phyloP scores from a whole-genome alignment of 257 asterid species.

The Solanum corneliomulleri region DNA sequence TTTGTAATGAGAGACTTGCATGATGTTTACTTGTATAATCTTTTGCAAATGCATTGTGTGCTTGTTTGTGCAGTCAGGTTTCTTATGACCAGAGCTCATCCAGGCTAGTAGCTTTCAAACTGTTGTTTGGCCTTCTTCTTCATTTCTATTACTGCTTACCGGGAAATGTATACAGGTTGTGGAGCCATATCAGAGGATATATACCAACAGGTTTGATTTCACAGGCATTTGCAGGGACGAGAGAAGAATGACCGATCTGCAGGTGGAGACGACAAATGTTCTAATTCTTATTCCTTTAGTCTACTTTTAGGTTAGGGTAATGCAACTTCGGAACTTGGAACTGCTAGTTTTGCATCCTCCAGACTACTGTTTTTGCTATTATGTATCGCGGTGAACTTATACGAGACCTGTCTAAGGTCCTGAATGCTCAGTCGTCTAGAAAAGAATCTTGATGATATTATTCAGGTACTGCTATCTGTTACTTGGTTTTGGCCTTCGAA shows the following conservation, averaged over 20 bases:
- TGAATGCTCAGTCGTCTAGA: background rate
- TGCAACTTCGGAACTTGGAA: background rate
- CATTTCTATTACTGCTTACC: constrained; percentile 16
- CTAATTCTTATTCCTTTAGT: background rate
- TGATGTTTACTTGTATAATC: background rate
- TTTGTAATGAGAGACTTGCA: background rate
- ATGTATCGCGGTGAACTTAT: background rate
- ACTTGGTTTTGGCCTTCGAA: background rate
- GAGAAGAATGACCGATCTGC: background rate
- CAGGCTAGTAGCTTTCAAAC: constrained; percentile 38
- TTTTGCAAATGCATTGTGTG: constrained; percentile 19
- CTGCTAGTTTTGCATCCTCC: background rate
- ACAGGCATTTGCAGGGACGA: constrained; percentile 27
- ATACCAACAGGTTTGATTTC: constrained; percentile 13
- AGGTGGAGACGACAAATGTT: background rate
- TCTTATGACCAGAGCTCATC: constrained; percentile 35
- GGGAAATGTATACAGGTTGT: constrained; percentile 74
- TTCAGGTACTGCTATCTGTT: background rate
- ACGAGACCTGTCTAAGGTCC: background rate
- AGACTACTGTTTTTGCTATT: background rate
- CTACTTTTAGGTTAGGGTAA: background rate
- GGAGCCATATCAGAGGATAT: constrained; percentile 9
- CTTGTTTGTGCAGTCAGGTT: constrained; percentile 57
- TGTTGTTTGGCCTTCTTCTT: background rate
- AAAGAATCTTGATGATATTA: background rate